Conservation (phyloP, 441 rosid genomes). For the Omphalea diandra region DNA sequence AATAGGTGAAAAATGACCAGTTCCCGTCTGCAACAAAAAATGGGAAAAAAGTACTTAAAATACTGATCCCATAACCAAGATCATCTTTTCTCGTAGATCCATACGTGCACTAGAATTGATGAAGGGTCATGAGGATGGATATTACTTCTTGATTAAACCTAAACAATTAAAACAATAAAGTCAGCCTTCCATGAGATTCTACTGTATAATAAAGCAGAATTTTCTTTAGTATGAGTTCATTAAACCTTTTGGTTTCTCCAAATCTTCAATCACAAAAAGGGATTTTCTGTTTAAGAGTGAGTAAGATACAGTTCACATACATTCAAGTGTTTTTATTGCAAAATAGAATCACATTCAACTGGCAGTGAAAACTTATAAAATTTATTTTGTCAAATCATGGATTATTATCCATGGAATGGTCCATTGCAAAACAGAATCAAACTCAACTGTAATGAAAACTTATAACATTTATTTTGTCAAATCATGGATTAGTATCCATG, state of each 20-base stretch:
- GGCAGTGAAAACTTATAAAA: too few relatives aligned
- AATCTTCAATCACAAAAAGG: background rate
- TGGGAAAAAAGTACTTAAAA: background rate
- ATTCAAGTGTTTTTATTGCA: background rate
- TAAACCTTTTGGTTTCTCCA: background rate
- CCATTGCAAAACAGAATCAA: too few relatives aligned
- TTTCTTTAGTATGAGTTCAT: background rate
- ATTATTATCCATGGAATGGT: background rate
- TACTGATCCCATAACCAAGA: background rate
- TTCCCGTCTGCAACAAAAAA: conserved; percentile 47
- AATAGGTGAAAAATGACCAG: conserved; percentile 63
- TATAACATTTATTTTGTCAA: background rate
- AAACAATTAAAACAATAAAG: background rate
- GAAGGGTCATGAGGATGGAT: background rate
- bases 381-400: too few relatives aligned
- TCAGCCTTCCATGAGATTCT: background rate
- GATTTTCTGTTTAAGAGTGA: background rate
- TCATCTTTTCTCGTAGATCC: background rate
- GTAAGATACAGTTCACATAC: background rate
- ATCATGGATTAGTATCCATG: background rate
- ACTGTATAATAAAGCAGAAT: background rate
- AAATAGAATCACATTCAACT: too few relatives aligned
- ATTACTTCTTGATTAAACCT: background rate
- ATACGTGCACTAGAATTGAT: background rate
- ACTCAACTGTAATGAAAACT: too few relatives aligned